Conservation (phyloP, 1,139 yeast genomes). For the Candida sanyaensis region DNA sequence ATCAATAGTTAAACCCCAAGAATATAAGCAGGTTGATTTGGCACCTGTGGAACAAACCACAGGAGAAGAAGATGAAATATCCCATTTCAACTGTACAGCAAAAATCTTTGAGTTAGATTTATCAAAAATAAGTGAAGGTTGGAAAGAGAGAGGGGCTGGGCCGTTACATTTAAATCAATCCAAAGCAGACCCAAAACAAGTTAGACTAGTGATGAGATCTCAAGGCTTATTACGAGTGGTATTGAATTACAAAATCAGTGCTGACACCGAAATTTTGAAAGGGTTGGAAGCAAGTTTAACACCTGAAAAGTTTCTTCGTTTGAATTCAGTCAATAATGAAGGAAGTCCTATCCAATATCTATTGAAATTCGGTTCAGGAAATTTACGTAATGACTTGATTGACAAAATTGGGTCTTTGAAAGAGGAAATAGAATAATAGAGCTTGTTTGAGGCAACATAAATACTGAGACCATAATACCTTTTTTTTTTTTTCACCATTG, state of each 20-base stretch:
- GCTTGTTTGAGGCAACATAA: not conserved
- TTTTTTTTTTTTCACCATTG: not conserved
- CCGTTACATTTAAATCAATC: constrained; percentile 74
- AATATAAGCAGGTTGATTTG: constrained; percentile 53
- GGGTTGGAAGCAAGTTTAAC: constrained; percentile 86
- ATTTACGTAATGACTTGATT: constrained; percentile 59
- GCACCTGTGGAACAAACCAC: constrained; percentile 61
- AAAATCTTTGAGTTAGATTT: constrained; percentile 79
- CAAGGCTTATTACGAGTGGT: constrained; percentile 84
- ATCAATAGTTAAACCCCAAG: constrained; percentile 24
- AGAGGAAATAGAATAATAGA: constrained; percentile 9
- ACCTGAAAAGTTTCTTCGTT: constrained; percentile 77
- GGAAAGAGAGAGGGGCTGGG: constrained; percentile 97
- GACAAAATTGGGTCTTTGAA: constrained; percentile 50
- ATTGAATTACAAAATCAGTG: constrained; percentile 68
- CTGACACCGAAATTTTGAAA: constrained; percentile 58
- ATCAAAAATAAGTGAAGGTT: constrained; percentile 65
- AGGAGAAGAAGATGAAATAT: constrained; percentile 87
- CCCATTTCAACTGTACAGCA: constrained; percentile 69
- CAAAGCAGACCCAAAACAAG: constrained; percentile 29
- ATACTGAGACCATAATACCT: not conserved
- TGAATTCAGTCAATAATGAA: constrained; percentile 51
- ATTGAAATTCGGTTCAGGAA: constrained; percentile 65
- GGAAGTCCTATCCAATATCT: constrained; percentile 82
- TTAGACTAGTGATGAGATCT: constrained; percentile 84